Evolutionary conservation across 768 basidiomycete species (phyloP), one percentile per base, ranked within the genome.

Genomic region (Leccinum broughii): DNA sequence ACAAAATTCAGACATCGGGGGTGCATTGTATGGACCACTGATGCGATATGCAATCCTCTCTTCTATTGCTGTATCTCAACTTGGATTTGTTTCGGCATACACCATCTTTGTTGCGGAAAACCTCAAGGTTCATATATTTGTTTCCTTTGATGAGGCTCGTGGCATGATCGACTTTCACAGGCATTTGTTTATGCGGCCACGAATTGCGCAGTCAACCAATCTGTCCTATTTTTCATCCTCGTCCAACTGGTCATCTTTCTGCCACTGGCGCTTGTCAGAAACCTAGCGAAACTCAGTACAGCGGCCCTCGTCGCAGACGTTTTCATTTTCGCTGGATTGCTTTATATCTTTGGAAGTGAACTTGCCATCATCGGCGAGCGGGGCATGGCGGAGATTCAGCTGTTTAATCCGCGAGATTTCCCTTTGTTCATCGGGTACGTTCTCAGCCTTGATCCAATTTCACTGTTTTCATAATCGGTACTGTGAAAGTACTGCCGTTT

Each of bases 21-120:
- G 97, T 2, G 74, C 82, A 0, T 77, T 99, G 9, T 98, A 97
- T 68, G 97, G 97, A 2, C 85, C 86, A 14, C 93, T 89, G 87
- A 93, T 99, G 92, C 88, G 97, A 50, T 87, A 90, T 61, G 77
- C 87, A 14, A 98, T 99, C 69, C 83, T 99, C 8, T 79, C 79
- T 3, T 95, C 93, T 15, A 96, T 99, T 69, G 81, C 89, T 0
- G 71, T 95, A 24, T 98, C 96, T 1, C 97, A 95, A 72, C 77
- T 95, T 37, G 93, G 93, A 44, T 95, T 95, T 73, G 90, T 91
- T 50, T 70, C 85, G 35, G 95, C 95, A 13, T 99, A 99, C 74
- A 93, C 89, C 15, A 97, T 98, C 71, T 98, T 98, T 72, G 93
- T 98, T 48, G 89, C 95, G 1, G 85, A 95, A 76, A 97, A 95